A percentile compares a stretch with the other conserved stretches of the same genome.
Conservation (phyloP, 2,329 filamentous ascomycete species). For the Emmonsia crescens region DNA sequence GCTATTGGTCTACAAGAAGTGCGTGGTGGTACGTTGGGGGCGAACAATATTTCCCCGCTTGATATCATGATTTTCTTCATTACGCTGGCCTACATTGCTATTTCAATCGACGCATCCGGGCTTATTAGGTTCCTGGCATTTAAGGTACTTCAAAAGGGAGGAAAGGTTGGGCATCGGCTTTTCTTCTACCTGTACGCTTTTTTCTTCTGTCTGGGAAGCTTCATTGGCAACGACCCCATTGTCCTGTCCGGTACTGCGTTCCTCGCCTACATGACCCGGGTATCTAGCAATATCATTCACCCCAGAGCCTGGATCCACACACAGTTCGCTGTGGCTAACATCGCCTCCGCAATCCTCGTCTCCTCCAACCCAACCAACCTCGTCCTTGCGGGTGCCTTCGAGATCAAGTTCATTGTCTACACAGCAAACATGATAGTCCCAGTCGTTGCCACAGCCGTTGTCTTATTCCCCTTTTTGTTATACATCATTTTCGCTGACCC, state of each 20-base stretch:
- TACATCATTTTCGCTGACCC: conserved; percentile 59
- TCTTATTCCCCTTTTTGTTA: conserved; percentile 59
- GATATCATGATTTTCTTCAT: conserved; percentile 69
- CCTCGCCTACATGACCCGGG: conserved; percentile 64
- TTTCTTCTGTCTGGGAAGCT: conserved; percentile 56
- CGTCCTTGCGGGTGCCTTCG: conserved; percentile 60
- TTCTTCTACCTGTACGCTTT: conserved; percentile 66
- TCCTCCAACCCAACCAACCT: conserved; percentile 70
- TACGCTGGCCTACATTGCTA: conserved; percentile 63
- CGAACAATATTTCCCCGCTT: conserved; percentile 55
- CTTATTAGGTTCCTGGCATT: conserved; percentile 61
- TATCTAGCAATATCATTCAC: conserved; percentile 60
- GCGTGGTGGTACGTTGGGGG: conserved; percentile 55
- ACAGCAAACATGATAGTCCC: conserved; percentile 71
- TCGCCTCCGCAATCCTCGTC: conserved; percentile 63
- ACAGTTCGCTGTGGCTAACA: conserved; percentile 63
- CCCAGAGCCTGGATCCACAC: conserved; percentile 63
- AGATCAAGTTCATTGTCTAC: conserved; percentile 61
- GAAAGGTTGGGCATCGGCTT: conserved; percentile 54
- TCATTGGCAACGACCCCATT: conserved; percentile 66
- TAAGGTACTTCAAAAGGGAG: conserved; percentile 57
- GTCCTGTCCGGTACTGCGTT: conserved; percentile 65
- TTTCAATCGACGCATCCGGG: conserved; percentile 65
- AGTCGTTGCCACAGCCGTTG: conserved; percentile 54
- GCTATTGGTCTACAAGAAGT: conserved; percentile 59